Evolutionary conservation across 169 alveolate genomes (phyloP).

Genomic region (Plasmodium knowlesi): DNA sequence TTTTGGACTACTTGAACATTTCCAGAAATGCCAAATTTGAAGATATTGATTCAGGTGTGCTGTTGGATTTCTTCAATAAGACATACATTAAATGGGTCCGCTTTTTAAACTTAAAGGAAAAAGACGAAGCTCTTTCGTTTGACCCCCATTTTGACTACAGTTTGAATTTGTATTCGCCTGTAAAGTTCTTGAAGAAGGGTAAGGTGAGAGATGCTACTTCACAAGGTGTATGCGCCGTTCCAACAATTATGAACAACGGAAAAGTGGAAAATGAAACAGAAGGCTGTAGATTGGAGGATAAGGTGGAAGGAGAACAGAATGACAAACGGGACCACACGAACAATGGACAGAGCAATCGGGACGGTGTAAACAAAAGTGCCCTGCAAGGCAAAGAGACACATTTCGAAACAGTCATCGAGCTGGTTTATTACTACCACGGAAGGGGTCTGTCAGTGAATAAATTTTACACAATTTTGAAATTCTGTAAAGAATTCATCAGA

Average conservation of each 20-base stretch:
- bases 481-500: constrained; percentile 56
- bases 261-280: background rate
- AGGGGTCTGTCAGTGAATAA: constrained; percentile 41
- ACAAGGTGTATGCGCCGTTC: background rate
- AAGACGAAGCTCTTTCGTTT: background rate
- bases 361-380: background rate
- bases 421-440: constrained; percentile 54
- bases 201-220: background rate
- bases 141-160: constrained; percentile 59
- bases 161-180: constrained; percentile 15
- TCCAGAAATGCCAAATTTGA: constrained; percentile 33
- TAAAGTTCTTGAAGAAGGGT: constrained; percentile 8
- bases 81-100: constrained; percentile 69
- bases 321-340: background rate
- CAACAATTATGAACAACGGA: background rate
- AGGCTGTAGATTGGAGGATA: background rate
- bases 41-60: constrained; percentile 22
- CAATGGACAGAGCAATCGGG: too few species aligned
- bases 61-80: constrained; percentile 58
- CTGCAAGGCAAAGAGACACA: constrained; percentile 2
- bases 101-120: constrained; percentile 60
- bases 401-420: constrained; percentile 59
- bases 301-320: background rate
- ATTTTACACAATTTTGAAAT: constrained; percentile 49
- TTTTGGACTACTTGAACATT: constrained; percentile 35